These are phyloP conservation scores for Neonectria coccinea DNA, from an alignment of 2,329 filamentous ascomycete species.

Conservation along the genomic window DNA sequence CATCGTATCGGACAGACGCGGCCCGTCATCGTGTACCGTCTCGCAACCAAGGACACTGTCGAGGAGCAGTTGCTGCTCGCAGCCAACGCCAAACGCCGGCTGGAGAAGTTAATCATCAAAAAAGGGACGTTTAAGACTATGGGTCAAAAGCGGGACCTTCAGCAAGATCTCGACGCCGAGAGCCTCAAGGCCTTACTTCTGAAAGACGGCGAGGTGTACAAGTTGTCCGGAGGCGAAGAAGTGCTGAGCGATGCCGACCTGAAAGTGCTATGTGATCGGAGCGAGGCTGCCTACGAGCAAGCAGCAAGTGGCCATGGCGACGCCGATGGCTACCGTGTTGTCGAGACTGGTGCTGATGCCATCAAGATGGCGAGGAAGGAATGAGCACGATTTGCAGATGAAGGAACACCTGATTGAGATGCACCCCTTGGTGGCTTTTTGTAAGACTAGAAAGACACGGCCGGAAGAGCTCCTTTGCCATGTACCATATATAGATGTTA, in stretches of 20 bases:
- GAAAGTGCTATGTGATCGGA: constrained; percentile 81
- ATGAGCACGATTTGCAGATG: neutral
- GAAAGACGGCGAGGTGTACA: constrained; percentile 77
- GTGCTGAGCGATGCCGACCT: constrained; percentile 83
- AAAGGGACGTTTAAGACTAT: constrained; percentile 87
- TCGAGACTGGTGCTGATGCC: constrained; percentile 76
- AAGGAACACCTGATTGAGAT: neutral
- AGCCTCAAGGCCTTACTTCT: constrained; percentile 71
- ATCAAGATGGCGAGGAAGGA: constrained; percentile 56
- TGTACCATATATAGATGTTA: constrained; percentile 9
- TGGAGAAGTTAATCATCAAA: constrained; percentile 95
- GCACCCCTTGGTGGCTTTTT: constrained; percentile 2
- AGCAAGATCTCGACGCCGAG: constrained; percentile 70
- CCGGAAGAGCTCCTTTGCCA: constrained; percentile 25
- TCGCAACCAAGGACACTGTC: constrained; percentile 92
- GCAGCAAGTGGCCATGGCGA: constrained; percentile 84
- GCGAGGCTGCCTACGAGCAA: constrained; percentile 71
- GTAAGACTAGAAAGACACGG: constrained; percentile 11
- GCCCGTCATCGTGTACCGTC: constrained; percentile 92
- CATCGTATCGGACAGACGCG: constrained; percentile 94
- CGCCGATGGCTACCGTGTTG: constrained; percentile 78
- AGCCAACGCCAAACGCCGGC: constrained; percentile 88
- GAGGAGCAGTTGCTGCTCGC: constrained; percentile 88
- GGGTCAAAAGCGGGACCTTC: constrained; percentile 67
- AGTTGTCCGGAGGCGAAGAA: constrained; percentile 68